These are phyloP conservation scores for Curvularia eragrostidis DNA, from an alignment of 2,329 filamentous ascomycete genomes.

Conservation along the genomic window DNA sequence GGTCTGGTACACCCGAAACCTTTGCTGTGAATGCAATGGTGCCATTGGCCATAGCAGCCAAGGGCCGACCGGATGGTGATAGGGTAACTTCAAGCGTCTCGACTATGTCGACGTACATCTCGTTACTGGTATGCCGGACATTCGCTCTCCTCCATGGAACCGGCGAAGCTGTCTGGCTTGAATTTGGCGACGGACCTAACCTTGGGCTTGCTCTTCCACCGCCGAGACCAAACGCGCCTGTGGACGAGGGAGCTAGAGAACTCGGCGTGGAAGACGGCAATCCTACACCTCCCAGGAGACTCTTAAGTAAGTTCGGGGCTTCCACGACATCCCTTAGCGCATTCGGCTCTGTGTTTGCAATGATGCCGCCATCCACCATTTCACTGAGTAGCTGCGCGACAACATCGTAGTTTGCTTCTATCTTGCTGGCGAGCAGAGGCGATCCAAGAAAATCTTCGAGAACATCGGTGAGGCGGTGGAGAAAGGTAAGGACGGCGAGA, in stretches of 20 bases:
- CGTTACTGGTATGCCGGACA: conserved; percentile 94
- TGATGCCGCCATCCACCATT: conserved; percentile 93
- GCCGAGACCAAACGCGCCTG: conserved; percentile 10
- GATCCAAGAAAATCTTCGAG: conserved; percentile 93
- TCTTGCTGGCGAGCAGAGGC: conserved; percentile 82
- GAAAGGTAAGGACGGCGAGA: conserved; percentile 87
- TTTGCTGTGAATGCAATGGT: conserved; percentile 95
- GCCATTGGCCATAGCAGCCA: conserved; percentile 87
- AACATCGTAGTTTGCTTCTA: conserved; percentile 90
- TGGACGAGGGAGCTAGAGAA: conserved; percentile 32
- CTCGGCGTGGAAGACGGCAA: conserved; percentile 64
- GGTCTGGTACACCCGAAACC: conserved; percentile 90
- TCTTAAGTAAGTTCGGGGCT: conserved; percentile 88
- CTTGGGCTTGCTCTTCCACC: conserved; percentile 33
- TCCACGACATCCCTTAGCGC: conserved; percentile 89
- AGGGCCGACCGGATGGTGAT: conserved; percentile 84
- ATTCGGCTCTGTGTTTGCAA: conserved; percentile 92
- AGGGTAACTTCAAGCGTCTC: conserved; percentile 88
- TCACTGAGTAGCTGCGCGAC: conserved; percentile 91
- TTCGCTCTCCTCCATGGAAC: conserved; percentile 92
- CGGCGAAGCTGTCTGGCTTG: conserved; percentile 52
- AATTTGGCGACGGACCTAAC: conserved; percentile 30
- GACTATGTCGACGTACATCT: conserved; percentile 94
- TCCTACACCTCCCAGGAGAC: conserved; percentile 84
- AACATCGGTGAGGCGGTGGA: conserved; percentile 90